phyloP scores from a whole-genome alignment of 2,329 filamentous ascomycete species.

The Fusarium camptoceras region DNA sequence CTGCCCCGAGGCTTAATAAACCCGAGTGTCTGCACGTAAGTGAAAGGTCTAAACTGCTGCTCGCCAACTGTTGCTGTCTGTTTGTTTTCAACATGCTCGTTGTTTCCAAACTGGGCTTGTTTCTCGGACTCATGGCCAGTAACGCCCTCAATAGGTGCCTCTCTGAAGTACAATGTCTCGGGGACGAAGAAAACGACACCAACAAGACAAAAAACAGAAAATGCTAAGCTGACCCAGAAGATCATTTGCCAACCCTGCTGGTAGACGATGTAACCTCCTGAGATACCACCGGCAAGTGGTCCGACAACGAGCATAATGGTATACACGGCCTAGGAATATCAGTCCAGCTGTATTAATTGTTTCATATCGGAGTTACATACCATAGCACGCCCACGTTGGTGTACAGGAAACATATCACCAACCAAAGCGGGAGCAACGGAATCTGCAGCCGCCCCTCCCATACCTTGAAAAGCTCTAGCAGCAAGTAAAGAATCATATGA shows the following conservation, averaged over 20 bases:
- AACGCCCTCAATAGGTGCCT: background rate
- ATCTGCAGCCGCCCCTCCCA: constrained; percentile 51
- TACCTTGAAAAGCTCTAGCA: constrained; percentile 50
- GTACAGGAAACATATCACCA: constrained; percentile 53
- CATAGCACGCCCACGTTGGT: constrained; percentile 53
- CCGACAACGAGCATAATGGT: constrained; percentile 50
- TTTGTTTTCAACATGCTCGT: constrained; percentile 25
- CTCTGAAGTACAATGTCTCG: constrained; percentile 51
- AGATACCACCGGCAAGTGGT: constrained; percentile 50
- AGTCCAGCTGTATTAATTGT: background rate
- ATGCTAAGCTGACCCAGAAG: constrained; percentile 48
- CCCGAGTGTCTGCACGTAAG: constrained; percentile 17
- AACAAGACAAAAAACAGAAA: constrained; percentile 45
- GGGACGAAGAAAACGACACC: constrained; percentile 50
- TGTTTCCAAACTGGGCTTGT: constrained; percentile 2
- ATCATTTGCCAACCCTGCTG: constrained; percentile 50
- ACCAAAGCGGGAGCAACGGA: constrained; percentile 51
- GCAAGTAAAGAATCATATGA: constrained; percentile 45
- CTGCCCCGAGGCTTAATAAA: constrained; percentile 21
- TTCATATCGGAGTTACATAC: background rate
- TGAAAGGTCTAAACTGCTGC: constrained; percentile 2
- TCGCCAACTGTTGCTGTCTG: background rate
- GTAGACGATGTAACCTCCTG: constrained; percentile 52
- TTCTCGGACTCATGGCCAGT: background rate
- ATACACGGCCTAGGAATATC: constrained; percentile 45